A percentile compares a stretch with the other conserved stretches of the same genome.
Conservation (phyloP, 495 filamentous ascomycete genomes). For the Chaetomium cochliodes region DNA sequence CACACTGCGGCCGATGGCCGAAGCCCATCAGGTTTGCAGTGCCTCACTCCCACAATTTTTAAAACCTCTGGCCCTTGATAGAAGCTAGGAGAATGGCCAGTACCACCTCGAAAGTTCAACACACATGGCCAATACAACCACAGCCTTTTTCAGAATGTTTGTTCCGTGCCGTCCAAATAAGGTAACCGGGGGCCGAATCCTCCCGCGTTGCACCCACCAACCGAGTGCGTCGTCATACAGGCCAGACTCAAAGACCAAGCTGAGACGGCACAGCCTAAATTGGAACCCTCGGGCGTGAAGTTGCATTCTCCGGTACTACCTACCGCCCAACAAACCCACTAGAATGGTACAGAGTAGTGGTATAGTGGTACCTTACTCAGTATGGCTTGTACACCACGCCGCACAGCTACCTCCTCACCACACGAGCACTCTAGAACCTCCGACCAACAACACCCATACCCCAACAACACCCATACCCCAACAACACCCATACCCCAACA, state of each 20-base stretch:
- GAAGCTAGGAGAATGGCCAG: too few relatives aligned
- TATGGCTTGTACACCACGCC: not conserved
- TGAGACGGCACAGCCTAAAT: not conserved
- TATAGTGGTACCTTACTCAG: too few relatives aligned
- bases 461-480: not conserved
- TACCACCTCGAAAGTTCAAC: not conserved
- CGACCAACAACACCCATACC: not conserved
- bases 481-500: not conserved
- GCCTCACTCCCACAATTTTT: too few relatives aligned
- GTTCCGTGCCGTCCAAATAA: constrained; percentile 5
- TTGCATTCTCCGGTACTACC: not conserved
- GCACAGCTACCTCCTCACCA: not conserved
- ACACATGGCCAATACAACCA: not conserved
- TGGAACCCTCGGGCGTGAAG: not conserved
- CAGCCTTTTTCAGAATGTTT: not conserved
- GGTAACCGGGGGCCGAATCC: not conserved
- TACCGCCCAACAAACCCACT: not conserved
- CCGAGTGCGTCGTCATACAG: not conserved
- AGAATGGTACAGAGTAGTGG: not conserved
- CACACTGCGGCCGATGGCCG: too few relatives aligned
- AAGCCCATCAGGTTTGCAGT: too few relatives aligned
- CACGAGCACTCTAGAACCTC: not conserved
- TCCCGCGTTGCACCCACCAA: not conserved
- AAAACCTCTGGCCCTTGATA: too few relatives aligned
- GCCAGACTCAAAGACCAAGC: not conserved